Conservation (phyloP, 1,284 basidiomycete species). For the Gastroboletus turbinatus region DNA sequence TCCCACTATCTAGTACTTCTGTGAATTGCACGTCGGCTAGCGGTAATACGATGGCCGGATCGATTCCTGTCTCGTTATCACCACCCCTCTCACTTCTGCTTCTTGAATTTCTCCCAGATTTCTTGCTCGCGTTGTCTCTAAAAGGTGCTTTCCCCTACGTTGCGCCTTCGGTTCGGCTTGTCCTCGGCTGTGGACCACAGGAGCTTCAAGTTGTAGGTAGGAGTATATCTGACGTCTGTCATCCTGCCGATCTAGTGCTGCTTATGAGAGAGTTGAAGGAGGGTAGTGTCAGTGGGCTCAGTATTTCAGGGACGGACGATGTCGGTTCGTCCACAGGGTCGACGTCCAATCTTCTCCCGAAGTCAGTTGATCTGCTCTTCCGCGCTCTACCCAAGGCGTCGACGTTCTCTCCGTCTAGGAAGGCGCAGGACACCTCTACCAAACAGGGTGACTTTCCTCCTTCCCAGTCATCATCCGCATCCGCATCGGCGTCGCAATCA, state of each 20-base stretch:
- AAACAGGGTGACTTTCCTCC: not conserved
- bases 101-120: constrained; percentile 72
- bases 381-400: constrained; percentile 60
- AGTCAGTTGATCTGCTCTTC: constrained; percentile 75
- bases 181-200: constrained; percentile 79
- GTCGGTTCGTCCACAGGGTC: constrained; percentile 6
- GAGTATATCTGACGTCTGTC: constrained; percentile 77
- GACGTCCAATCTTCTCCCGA: constrained; percentile 14
- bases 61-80: constrained; percentile 36
- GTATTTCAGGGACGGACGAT: constrained; percentile 16
- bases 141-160: constrained; percentile 95
- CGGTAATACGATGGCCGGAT: constrained; percentile 24
- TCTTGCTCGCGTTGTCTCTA: constrained; percentile 87
- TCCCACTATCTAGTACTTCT: constrained; percentile 13
- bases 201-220: constrained; percentile 86
- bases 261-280: constrained; percentile 94
- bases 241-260: constrained; percentile 87
- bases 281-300: constrained; percentile 43
- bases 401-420: not conserved
- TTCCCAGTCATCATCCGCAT: not conserved
- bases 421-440: not conserved
- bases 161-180: constrained; percentile 73
- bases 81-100: constrained; percentile 58
- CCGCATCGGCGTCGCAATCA: constrained; percentile 1
- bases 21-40: constrained; percentile 10